Evolutionary conservation across 192 early-diverging fungal genomes (phyloP), one percentile per base, ranked within the genome.

Genomic region (Linnemannia exigua): DNA sequence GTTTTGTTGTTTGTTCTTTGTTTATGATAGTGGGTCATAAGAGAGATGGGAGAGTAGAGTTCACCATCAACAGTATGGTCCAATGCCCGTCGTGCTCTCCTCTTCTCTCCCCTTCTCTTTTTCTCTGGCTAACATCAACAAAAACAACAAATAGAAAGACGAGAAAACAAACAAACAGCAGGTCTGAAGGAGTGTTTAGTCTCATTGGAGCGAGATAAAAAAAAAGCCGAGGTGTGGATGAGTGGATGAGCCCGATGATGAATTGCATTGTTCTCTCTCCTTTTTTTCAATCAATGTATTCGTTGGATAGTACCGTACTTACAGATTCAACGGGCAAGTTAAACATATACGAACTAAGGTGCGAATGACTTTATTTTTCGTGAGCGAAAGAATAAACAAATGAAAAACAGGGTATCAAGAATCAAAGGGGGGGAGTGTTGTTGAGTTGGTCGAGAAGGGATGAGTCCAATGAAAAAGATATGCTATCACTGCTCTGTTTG

Each of bases 121-220:
- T 46, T 25, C 25, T 44, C 19, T 25, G 22, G 19, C 15, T 28
- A 61, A 9, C 52, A 58, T 63, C 58, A 63, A 63, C 54, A 63
- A 63, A 63, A 63, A 28, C 58, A 63, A 63, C 58, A 63, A 63
- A 63, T 63, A 63, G 58, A n/a, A 61, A 61, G 28, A 8, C 25
- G 25, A 31, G 25, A 28, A 48, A 52, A 20, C 19, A 52, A 20
- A 20, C 19, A 16, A 52, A 61, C 58, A 61, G 8, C 25, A 61
- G 9, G 25, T 61, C 12, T 31, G 31, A 63, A 63, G 9, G 28
- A 31, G 28, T 63, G 28, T n/a, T 7, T 63, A 63, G 58, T 63
- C 22, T 63, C 58, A 63, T 63, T 63, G 58, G 58, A 63, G 58
- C 52, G 0, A 63, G 58, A 63, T 63, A 63, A 63, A 31, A 8